Percentiles rank a stretch among this genome's conserved stretches.
Evolutionary conservation across 805 yeast genomes (phyloP).

Genomic region (Wickerhamiella occidentalis): DNA sequence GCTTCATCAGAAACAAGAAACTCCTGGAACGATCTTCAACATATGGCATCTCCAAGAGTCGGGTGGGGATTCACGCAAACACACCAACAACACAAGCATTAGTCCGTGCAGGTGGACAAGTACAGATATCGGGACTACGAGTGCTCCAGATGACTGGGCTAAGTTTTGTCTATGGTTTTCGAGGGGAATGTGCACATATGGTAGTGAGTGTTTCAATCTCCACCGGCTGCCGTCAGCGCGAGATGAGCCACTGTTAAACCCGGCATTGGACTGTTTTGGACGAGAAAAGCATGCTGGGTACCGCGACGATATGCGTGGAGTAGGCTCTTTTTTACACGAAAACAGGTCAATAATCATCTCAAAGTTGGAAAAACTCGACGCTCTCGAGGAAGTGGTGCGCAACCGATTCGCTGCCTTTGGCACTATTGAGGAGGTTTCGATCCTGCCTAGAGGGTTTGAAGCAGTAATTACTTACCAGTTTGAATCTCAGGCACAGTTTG

Average conservation of each 20-base stretch:
- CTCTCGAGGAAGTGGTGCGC: not conserved
- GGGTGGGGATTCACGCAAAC: slow-evolving; percentile 3
- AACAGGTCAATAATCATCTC: slow-evolving; percentile 74
- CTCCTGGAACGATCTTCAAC: slow-evolving; percentile 8
- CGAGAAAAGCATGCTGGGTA: slow-evolving; percentile 72
- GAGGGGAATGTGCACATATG: slow-evolving; percentile 74
- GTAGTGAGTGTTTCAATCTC: slow-evolving; percentile 59
- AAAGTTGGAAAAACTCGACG: slow-evolving; percentile 27
- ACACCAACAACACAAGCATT: not conserved
- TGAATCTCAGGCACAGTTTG: slow-evolving; percentile 80
- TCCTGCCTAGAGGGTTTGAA: slow-evolving; percentile 44
- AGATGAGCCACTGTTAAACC: slow-evolving; percentile 39
- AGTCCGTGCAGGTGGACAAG: slow-evolving; percentile 7
- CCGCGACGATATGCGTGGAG: slow-evolving; percentile 89
- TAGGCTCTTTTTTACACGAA: slow-evolving; percentile 61
- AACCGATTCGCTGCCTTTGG: slow-evolving; percentile 59
- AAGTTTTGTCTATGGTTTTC: slow-evolving; percentile 75
- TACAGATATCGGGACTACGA: slow-evolving; percentile 4
- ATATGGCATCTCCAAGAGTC: slow-evolving; percentile 11
- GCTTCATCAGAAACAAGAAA: not conserved
- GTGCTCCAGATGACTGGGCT: slow-evolving; percentile 4
- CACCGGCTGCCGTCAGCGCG: slow-evolving; percentile 59
- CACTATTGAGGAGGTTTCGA: slow-evolving; percentile 40
- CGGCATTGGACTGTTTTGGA: slow-evolving; percentile 82
- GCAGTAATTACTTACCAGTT: slow-evolving; percentile 61